These are phyloP conservation scores for Capillidium rhysosporum DNA, from an alignment of 371 early-diverging fungal genomes.

Conservation along the genomic window DNA sequence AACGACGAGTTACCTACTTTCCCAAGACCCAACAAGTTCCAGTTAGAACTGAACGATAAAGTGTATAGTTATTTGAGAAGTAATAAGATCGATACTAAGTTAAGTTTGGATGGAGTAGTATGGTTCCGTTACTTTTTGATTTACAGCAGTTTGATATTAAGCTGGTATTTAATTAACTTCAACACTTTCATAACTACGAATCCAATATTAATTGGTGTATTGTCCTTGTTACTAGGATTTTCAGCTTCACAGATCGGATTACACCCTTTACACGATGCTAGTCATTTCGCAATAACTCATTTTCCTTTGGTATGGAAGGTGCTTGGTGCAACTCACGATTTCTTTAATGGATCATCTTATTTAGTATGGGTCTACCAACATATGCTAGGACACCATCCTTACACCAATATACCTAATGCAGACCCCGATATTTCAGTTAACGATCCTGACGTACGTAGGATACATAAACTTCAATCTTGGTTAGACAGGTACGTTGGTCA, in stretches of 20 bases:
- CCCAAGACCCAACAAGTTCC: slow-evolving; percentile 22
- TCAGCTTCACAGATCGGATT: slow-evolving; percentile 24
- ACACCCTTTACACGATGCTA: slow-evolving; percentile 31
- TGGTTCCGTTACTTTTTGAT: not conserved
- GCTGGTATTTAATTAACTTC: slow-evolving; percentile 19
- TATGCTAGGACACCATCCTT: slow-evolving; percentile 33
- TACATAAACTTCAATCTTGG: slow-evolving; percentile 26
- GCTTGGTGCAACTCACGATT: slow-evolving; percentile 30
- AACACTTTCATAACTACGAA: slow-evolving; percentile 15
- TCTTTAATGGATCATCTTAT: slow-evolving; percentile 30
- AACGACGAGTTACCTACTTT: slow-evolving; percentile 24
- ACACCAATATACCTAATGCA: slow-evolving; percentile 28
- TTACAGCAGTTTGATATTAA: not conserved
- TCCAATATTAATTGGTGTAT: slow-evolving; percentile 15
- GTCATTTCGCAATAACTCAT: slow-evolving; percentile 29
- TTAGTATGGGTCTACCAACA: slow-evolving; percentile 35
- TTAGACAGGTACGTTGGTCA: slow-evolving; percentile 23
- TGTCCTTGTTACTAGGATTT: slow-evolving; percentile 23
- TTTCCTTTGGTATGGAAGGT: slow-evolving; percentile 26
- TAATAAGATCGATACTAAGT: slow-evolving; percentile 12
- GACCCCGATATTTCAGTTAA: slow-evolving; percentile 28
- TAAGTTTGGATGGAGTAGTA: not conserved
- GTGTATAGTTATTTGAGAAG: slow-evolving; percentile 14
- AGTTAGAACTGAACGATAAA: slow-evolving; percentile 5
- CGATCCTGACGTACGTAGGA: slow-evolving; percentile 29